phyloP scores from a whole-genome alignment of 1,139 yeast genomes.

The Geotrichum armillariae region DNA sequence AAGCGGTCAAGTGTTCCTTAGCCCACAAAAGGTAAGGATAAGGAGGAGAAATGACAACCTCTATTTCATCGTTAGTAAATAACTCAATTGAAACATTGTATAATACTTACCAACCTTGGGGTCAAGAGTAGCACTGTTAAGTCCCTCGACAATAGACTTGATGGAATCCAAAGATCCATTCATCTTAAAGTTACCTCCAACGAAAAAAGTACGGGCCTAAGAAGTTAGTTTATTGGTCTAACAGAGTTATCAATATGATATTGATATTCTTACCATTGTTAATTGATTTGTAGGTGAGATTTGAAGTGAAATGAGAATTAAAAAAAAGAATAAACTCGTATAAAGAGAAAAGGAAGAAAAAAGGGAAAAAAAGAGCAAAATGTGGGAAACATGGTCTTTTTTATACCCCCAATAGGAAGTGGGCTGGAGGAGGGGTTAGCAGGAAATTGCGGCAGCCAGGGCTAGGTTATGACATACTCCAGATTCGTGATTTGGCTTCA shows the following conservation, averaged over 20 bases:
- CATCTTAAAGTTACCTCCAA: conserved; percentile 98
- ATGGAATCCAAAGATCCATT: conserved; percentile 92
- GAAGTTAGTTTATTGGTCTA: neutral
- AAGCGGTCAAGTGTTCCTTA: conserved; percentile 63
- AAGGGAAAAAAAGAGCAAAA: conserved; percentile 1
- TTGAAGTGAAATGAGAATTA: neutral
- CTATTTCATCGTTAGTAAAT: conserved; percentile 41
- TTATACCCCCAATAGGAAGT: conserved; percentile 3
- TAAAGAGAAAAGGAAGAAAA: neutral
- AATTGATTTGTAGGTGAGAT: neutral
- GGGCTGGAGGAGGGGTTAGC: neutral
- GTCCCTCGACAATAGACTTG: conserved; percentile 75
- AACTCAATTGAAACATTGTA: conserved; percentile 19
- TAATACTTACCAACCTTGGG: conserved; percentile 41
- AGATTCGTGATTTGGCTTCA: no score
- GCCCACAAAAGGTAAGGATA: conserved; percentile 86
- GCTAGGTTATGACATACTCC: conserved; percentile 4
- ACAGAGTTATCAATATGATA: neutral
- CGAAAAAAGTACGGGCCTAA: conserved; percentile 87
- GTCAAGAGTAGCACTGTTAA: conserved; percentile 77
- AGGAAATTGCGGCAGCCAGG: neutral
- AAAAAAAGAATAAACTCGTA: neutral
- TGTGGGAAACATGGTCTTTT: neutral
- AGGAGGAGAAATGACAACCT: conserved; percentile 96
- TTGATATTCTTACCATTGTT: conserved; percentile 9